Evolutionary conservation across 2,329 filamentous ascomycete species (phyloP), one percentile per base, ranked within the genome.

Genomic region (Eutypella sp.): DNA sequence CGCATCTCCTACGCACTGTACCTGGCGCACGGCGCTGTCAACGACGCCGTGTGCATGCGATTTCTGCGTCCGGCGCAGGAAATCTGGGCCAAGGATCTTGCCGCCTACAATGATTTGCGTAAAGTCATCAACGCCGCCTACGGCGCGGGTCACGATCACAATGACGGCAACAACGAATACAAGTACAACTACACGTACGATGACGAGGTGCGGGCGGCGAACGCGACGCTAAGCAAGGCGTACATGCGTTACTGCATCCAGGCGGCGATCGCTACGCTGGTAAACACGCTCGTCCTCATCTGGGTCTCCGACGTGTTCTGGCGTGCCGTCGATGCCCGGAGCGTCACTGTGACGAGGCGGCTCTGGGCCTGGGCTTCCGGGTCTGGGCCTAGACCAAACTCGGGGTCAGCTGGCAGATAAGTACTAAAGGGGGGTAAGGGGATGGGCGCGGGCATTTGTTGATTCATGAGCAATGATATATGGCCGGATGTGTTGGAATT

Each of bases 301-400:
- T 57, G 55, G 56, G 42, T 52, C 5, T 54, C 50, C 43, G 55
- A 55, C 31, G 39, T 57, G 22, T 57, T 55, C 41, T 53, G 49
- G 45, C 44, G 54, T 22, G 44, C 34, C 4, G 53, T 58, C 24
- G 54, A 58, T 33, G 38, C 47, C 22, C 42, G 44, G 16, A 47
- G 46, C 23, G 51, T 55, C 5, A 46, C 37, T 22, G 37, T 52
- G 19, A 47, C 52, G 18, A 48, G 47, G 40, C 50, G 50, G 50
- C 18, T 56, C 5, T 49, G 48, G 37, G 47, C 37, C 18, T 48
- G 43, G 46, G 41, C 44, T 29, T 33, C n/a, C n/a, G n/a, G n/a
- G n/a, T n/a, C n/a, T n/a, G n/a, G n/a, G n/a, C n/a, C n/a, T n/a
- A n/a, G n/a, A n/a, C n/a, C n/a, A n/a, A n/a, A n/a, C n/a, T n/a